Percentiles rank a stretch among this genome's conserved stretches.
phyloP scores from a whole-genome alignment of 768 basidiomycete genomes.

The Gloeophyllum trabeum region DNA sequence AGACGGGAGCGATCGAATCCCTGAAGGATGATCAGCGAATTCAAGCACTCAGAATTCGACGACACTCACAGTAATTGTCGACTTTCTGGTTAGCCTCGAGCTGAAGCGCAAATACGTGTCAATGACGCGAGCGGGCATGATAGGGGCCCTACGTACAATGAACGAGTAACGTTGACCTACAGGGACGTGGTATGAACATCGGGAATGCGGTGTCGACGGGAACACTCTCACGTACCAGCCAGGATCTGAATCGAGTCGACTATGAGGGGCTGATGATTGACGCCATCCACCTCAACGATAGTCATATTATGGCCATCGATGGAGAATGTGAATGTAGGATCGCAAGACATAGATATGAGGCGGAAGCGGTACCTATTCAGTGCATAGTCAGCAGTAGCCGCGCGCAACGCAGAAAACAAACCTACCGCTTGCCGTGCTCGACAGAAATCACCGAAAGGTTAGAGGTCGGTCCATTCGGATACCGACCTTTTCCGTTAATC shows the following conservation, averaged over 20 bases:
- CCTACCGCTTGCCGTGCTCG: constrained; percentile 1
- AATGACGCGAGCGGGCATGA: too few relatives aligned
- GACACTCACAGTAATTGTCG: constrained; percentile 26
- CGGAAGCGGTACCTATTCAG: constrained; percentile 11
- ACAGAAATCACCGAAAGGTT: not conserved
- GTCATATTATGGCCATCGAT: constrained; percentile 27
- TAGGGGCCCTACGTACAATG: constrained; percentile 12
- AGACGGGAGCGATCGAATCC: constrained; percentile 11
- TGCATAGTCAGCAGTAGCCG: too few relatives aligned
- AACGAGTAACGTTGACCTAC: constrained; percentile 17
- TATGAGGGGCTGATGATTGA: constrained; percentile 17
- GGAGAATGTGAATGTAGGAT: constrained; percentile 27
- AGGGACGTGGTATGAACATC: too few relatives aligned
- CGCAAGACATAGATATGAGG: constrained; percentile 12
- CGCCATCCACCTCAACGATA: constrained; percentile 31
- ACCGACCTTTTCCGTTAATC: constrained; percentile 25
- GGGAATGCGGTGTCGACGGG: too few relatives aligned
- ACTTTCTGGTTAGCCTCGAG: constrained; percentile 30
- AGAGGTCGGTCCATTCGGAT: not conserved
- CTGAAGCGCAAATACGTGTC: constrained; percentile 3
- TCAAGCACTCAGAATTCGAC: not conserved
- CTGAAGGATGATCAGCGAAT: not conserved
- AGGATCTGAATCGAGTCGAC: constrained; percentile 32
- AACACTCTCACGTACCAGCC: constrained; percentile 23
- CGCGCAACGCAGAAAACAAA: too few relatives aligned